These are phyloP conservation scores for Zygosaccharomyces rouxii DNA, from an alignment of 805 yeast species.

Conservation along the genomic window DNA sequence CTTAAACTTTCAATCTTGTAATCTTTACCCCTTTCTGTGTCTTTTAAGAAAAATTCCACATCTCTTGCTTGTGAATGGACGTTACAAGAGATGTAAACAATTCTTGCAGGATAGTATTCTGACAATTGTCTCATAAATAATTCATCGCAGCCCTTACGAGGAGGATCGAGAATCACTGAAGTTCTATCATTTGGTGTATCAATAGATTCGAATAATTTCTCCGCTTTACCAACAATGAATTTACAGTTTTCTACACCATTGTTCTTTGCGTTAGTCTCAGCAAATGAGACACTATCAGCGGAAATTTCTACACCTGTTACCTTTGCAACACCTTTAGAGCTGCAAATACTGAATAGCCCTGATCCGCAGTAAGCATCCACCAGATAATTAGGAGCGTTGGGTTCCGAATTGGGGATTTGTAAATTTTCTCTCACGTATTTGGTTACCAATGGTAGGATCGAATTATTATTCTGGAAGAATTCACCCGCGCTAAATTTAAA, in stretches of 20 bases:
- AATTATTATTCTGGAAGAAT: slow-evolving; percentile 93
- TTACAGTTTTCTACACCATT: slow-evolving; percentile 75
- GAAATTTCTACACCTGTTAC: slow-evolving; percentile 94
- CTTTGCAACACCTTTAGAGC: slow-evolving; percentile 72
- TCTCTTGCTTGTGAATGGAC: slow-evolving; percentile 98
- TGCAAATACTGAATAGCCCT: slow-evolving; percentile 85
- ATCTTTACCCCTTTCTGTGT: slow-evolving; percentile 54
- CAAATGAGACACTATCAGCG: slow-evolving; percentile 86
- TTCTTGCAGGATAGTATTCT: slow-evolving; percentile 73
- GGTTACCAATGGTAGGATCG: slow-evolving; percentile 81
- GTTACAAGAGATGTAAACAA: slow-evolving; percentile 95
- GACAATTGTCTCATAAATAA: slow-evolving; percentile 81
- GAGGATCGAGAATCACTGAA: slow-evolving; percentile 91
- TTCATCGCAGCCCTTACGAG: slow-evolving; percentile 94
- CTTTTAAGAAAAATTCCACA: slow-evolving; percentile 70
- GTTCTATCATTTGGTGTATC: slow-evolving; percentile 73
- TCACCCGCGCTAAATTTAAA: slow-evolving; percentile 93
- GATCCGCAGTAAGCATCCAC: slow-evolving; percentile 97
- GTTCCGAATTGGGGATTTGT: slow-evolving; percentile 40
- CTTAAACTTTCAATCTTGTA: slow-evolving; percentile 77
- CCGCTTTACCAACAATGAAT: slow-evolving; percentile 90
- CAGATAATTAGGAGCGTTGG: slow-evolving; percentile 54
- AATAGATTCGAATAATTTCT: slow-evolving; percentile 73
- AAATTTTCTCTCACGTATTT: slow-evolving; percentile 73
- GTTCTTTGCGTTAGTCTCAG: slow-evolving; percentile 69